A percentile compares a stretch with the other conserved stretches of the same genome.
phyloP scores from a whole-genome alignment of 192 early-diverging fungal species.

The Bifiguratus adelaidae region DNA sequence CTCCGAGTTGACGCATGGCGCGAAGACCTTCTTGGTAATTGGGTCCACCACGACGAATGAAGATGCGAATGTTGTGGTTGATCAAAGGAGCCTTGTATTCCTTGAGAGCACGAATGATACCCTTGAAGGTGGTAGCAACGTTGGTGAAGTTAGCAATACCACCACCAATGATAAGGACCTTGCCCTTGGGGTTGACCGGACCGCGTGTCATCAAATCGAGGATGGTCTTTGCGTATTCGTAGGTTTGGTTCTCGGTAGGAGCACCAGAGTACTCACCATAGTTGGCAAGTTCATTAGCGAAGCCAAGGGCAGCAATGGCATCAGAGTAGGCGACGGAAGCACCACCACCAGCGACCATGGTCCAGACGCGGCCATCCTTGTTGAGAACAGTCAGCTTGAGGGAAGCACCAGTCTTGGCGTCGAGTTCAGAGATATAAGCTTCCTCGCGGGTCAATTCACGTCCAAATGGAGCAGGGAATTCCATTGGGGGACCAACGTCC shows the following conservation, averaged over 20 bases:
- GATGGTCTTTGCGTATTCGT: slow-evolving; percentile 98
- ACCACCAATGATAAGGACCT: slow-evolving; percentile 96
- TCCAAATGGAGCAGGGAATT: slow-evolving; percentile 97
- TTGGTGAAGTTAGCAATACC: slow-evolving; percentile 99
- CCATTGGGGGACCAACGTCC: slow-evolving; percentile 78
- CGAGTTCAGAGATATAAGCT: slow-evolving; percentile 95
- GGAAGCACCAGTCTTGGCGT: slow-evolving; percentile 97
- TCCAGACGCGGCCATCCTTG: slow-evolving; percentile 93
- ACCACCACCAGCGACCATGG: slow-evolving; percentile 99
- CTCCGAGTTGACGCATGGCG: slow-evolving; percentile 87
- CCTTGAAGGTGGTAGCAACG: slow-evolving; percentile 98
- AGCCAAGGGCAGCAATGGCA: slow-evolving; percentile 96
- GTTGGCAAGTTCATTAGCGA: slow-evolving; percentile 91
- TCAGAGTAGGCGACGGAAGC: slow-evolving; percentile 98
- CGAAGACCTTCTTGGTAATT: slow-evolving; percentile 99
- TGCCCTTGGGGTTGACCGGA: slow-evolving; percentile 72
- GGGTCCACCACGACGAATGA: slow-evolving; percentile 95
- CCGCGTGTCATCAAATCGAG: slow-evolving; percentile 97
- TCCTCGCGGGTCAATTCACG: slow-evolving; percentile 94
- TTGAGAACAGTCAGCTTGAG: slow-evolving; percentile 97
- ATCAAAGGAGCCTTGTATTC: slow-evolving; percentile 88
- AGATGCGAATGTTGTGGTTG: slow-evolving; percentile 84
- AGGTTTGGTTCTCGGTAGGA: slow-evolving; percentile 98
- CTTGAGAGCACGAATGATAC: slow-evolving; percentile 87
- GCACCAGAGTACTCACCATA: slow-evolving; percentile 99